Percentiles rank a stretch among this genome's conserved stretches.
Conservation (phyloP, 2,329 filamentous ascomycete genomes). For the Neopestalotiopsis sp. region DNA sequence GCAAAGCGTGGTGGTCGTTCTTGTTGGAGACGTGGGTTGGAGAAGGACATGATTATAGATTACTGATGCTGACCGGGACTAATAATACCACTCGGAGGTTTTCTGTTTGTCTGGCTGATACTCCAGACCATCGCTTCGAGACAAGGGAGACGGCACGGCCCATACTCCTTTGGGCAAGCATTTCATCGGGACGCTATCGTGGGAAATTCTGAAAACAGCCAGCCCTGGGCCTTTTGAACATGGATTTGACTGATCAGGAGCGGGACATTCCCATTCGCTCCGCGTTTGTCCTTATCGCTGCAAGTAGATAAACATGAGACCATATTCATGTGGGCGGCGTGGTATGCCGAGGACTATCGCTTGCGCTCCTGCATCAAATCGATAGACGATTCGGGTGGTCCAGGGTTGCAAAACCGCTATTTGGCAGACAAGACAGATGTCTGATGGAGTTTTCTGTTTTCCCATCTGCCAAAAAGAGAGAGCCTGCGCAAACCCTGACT, state of each 20-base stretch:
- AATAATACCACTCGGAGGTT: background rate
- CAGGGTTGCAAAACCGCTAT: background rate
- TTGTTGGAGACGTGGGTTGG: background rate
- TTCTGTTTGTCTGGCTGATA: background rate
- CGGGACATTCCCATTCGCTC: background rate
- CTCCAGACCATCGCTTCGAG: background rate
- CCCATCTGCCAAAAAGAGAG: background rate
- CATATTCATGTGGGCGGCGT: background rate
- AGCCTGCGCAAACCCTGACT: background rate
- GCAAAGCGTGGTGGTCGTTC: background rate
- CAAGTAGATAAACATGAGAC: background rate
- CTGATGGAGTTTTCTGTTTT: background rate
- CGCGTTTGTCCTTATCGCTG: background rate
- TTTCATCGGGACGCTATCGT: background rate
- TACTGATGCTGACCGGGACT: background rate
- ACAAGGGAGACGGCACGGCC: background rate
- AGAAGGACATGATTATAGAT: background rate
- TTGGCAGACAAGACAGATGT: background rate
- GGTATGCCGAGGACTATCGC: background rate
- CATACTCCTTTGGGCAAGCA: background rate
- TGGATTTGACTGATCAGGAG: background rate
- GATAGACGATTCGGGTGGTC: background rate
- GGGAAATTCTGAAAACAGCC: background rate
- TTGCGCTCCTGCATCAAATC: background rate
- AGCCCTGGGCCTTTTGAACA: background rate